Conservation (phyloP, 2,329 filamentous ascomycete genomes). For the Penicillium psychrosexuale region DNA sequence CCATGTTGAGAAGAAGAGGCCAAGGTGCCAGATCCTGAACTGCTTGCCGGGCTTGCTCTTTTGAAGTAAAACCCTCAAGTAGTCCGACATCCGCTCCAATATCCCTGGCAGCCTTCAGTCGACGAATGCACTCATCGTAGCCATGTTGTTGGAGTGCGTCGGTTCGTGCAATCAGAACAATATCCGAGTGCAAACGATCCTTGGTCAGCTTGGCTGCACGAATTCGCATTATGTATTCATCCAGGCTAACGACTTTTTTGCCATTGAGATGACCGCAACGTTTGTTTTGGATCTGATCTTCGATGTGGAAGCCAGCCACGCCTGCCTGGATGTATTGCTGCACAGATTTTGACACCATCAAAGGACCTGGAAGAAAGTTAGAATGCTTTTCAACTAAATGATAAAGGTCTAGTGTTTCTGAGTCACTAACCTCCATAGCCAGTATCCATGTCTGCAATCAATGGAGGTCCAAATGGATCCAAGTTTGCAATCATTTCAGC, state of each 20-base stretch:
- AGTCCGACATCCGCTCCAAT: slow-evolving; percentile 43
- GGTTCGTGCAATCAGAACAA: slow-evolving; percentile 45
- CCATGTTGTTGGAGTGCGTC: slow-evolving; percentile 39
- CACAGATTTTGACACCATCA: slow-evolving; percentile 49
- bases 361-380: slow-evolving; percentile 31
- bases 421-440: slow-evolving; percentile 47
- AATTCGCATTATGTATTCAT: slow-evolving; percentile 36
- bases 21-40: slow-evolving; percentile 39
- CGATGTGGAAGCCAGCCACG: slow-evolving; percentile 56
- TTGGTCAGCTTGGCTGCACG: slow-evolving; percentile 36
- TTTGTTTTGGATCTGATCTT: slow-evolving; percentile 53
- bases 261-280: slow-evolving; percentile 42
- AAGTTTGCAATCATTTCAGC: slow-evolving; percentile 64
- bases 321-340: slow-evolving; percentile 51
- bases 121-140: slow-evolving; percentile 41
- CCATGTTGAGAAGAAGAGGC: slow-evolving; percentile 45
- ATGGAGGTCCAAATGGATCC: slow-evolving; percentile 50
- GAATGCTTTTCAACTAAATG: slow-evolving; percentile 24
- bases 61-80: slow-evolving; percentile 41
- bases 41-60: slow-evolving; percentile 35
- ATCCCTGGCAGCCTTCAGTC: slow-evolving; percentile 38
- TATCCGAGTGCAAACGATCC: slow-evolving; percentile 38
- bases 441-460: slow-evolving; percentile 59
- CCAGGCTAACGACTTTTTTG: slow-evolving; percentile 38
- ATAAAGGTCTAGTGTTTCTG: background rate